Conservation (phyloP, 805 yeast genomes). For the Wickerhamiella allomyrinae region DNA sequence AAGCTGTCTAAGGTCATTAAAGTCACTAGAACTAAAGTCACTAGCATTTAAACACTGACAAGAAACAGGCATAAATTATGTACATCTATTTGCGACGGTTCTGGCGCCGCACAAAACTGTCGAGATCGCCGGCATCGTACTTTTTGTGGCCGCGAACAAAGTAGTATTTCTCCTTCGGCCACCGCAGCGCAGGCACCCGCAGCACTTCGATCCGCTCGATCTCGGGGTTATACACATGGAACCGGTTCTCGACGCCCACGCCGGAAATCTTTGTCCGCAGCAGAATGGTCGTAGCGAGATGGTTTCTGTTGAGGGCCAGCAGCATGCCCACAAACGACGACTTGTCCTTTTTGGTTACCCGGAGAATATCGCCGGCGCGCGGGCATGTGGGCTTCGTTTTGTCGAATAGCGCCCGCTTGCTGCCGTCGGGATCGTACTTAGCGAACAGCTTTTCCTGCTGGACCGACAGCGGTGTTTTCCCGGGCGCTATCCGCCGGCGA, state of each 20-base stretch:
- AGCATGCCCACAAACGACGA: conserved; percentile 63
- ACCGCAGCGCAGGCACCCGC: conserved; percentile 55
- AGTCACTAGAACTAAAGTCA: no score
- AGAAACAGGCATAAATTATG: neutral
- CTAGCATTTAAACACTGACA: no score
- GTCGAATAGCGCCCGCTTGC: conserved; percentile 43
- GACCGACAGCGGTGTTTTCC: conserved; percentile 27
- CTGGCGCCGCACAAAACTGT: conserved; percentile 23
- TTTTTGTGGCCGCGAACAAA: conserved; percentile 54
- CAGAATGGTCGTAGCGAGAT: conserved; percentile 59
- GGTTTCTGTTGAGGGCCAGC: conserved; percentile 58
- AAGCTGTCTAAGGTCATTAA: no score
- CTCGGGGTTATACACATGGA: conserved; percentile 69
- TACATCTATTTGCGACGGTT: conserved; percentile 11
- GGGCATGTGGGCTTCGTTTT: conserved; percentile 35
- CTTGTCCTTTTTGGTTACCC: conserved; percentile 50
- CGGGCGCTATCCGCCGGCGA: conserved; percentile 22
- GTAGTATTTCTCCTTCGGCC: conserved; percentile 74
- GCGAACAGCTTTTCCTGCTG: conserved; percentile 38
- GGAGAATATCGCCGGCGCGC: conserved; percentile 70
- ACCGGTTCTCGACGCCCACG: conserved; percentile 72
- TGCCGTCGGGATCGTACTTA: conserved; percentile 58
- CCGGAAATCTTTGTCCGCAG: conserved; percentile 71
- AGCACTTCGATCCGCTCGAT: conserved; percentile 64
- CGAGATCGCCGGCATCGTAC: conserved; percentile 27